Conservation (phyloP, 805 yeast species). For the Metschnikowia lunata region DNA sequence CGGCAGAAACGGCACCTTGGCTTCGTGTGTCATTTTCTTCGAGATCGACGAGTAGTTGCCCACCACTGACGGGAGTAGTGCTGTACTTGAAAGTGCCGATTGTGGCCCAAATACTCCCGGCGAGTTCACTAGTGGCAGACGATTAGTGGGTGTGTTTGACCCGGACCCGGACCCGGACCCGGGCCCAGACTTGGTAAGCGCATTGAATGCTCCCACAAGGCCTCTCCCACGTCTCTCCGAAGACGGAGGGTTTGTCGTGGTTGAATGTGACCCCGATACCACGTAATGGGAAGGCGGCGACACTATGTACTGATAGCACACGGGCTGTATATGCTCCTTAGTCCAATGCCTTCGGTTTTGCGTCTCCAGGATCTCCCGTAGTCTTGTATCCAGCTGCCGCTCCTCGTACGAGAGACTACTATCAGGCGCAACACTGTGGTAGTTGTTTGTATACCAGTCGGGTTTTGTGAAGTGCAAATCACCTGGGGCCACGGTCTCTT, state of each 20-base stretch:
- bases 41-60: constrained; percentile 36
- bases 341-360: neutral
- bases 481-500: neutral
- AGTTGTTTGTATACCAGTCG: constrained; percentile 34
- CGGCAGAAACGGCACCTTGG: constrained; percentile 39
- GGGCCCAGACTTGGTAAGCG: constrained; percentile 18
- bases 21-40: constrained; percentile 32
- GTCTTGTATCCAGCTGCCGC: neutral
- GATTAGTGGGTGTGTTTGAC: neutral
- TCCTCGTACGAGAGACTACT: constrained; percentile 3
- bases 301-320: constrained; percentile 9
- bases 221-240: constrained; percentile 7
- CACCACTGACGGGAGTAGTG: constrained; percentile 38
- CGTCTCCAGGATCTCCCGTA: neutral
- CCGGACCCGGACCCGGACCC: too few species aligned
- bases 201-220: constrained; percentile 18
- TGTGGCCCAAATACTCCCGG: constrained; percentile 3
- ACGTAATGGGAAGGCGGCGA: constrained; percentile 18
- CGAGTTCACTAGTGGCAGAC: constrained; percentile 11
- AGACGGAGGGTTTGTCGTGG: neutral
- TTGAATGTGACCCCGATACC: constrained; percentile 11
- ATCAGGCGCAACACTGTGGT: neutral
- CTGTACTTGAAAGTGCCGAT: constrained; percentile 20
- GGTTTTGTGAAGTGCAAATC: constrained; percentile 30
- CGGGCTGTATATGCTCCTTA: neutral